Evolutionary conservation across 169 alveolate genomes (phyloP).

Genomic region (Plasmodium inui): DNA sequence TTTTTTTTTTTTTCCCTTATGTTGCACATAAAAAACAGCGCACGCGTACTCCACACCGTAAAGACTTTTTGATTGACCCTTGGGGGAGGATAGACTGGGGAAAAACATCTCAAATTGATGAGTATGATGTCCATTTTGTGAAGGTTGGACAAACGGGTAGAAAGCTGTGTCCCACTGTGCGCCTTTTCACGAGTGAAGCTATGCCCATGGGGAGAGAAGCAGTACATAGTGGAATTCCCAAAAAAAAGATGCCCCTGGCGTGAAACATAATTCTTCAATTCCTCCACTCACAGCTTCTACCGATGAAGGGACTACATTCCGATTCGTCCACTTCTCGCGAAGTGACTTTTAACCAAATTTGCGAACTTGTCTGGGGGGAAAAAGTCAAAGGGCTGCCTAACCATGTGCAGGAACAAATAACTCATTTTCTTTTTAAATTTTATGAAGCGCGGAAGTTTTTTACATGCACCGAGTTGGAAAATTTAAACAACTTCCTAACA

Average conservation of each 20-base stretch:
- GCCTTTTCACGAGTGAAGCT: background rate
- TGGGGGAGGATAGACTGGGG: background rate
- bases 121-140: background rate
- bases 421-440: constrained; percentile 17
- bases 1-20: background rate
- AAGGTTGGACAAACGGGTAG: background rate
- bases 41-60: background rate
- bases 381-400: background rate
- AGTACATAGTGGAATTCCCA: background rate
- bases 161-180: background rate
- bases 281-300: background rate
- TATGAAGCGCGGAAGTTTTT: constrained; percentile 4
- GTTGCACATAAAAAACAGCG: background rate
- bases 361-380: background rate
- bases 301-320: background rate
- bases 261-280: background rate
- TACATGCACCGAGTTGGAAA: constrained; percentile 1
- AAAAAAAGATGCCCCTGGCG: background rate
- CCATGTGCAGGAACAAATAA: constrained; percentile 2
- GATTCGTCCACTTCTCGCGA: background rate
- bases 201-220: background rate
- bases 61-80: background rate
- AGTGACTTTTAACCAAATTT: constrained; percentile 6
- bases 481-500: constrained; percentile 31
- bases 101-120: background rate